Evolutionary conservation across 805 yeast genomes (phyloP), one percentile per base, ranked within the genome.

Genomic region (Clavispora fructus): DNA sequence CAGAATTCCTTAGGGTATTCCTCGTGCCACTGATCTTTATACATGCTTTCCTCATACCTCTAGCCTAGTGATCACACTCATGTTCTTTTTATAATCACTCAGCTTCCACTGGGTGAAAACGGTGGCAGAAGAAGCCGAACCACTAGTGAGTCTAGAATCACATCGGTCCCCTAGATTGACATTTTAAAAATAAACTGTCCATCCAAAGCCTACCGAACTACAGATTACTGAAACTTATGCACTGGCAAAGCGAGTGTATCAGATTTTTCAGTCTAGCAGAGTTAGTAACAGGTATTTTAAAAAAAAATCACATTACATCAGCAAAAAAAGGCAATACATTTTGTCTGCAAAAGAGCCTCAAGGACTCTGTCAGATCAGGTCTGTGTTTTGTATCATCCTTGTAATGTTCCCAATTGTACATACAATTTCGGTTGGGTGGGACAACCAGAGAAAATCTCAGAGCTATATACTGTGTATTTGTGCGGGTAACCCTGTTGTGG

Each of bases 351-450:
- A 32, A 51, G 52, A 43, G 46, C 55, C 47, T 47, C 47, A 44
- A 33, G 49, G 54, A 48, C 48, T 49, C 50, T 45, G 45, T 54
- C 58, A 54, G 58, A 52, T 54, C 58, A 54, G 58, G 58, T 54
- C 58, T 54, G 58, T 54, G 58, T 54, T 46, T 54, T 54, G 49
- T 54, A 45, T 54, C 58, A 54, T 54, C 58, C 45, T 42, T 35
- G 44, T 46, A 47, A 54, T 52, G 49, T 30, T 19, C 7, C 14
- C 11, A 17, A 14, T 7, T 17, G 40, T 38, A 53, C 57, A 53
- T 53, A 53, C 57, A 32, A 41, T 49, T 50, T 35, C 14, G n/a
- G 27, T 40, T 39, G 33, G 12, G 28, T 28, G 14, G 31, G 9
- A n/a, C 12, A 7, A 10, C 2, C 14, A 25, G 10, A 16, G 30